Evolutionary conservation across 805 yeast species (phyloP), one percentile per base, ranked within the genome.

Genomic region (Lipomyces mesembrius): DNA sequence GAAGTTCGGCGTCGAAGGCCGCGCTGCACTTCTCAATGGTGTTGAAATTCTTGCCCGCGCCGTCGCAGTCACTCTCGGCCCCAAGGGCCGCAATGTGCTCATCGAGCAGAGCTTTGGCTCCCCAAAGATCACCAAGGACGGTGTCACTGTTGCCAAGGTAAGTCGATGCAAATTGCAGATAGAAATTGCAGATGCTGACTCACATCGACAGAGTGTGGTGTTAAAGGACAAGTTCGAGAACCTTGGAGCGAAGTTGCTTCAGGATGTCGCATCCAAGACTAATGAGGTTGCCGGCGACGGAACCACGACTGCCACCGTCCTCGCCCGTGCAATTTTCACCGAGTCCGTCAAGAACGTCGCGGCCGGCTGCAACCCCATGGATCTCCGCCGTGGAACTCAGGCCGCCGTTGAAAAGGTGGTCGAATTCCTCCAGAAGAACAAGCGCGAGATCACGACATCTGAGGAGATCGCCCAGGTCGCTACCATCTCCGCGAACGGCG

Each of bases 281-380:
- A 95, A 95, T 80, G 97, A 94, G 80, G 85, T 90, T 74, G 98
- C 98, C 69, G 99, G 99, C 82, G 99, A 94, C 76, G 99, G 99
- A 81, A 94, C 99, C 72, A 94, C 99, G 51, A 89, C 97, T 57
- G 98, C 98, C 74, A 95, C 98, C 59, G 96, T 94, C 63, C 84
- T 94, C 74, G 98, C 98, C 74, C 90, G 97, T 80, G 89, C 97
- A 66, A 94, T 94, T 74, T 91, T 94, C 83, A 88, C 97, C 68
- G 98, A 95, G 81, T 87, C 96, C 37, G 96, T 94, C 69, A 92
- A 92, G 85, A 92, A 92, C 77, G 99, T 95, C 57, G 98, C 98
- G 69, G 97, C 98, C 65, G 99, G 99, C 69, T 93, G 97, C 82
- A 95, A 94, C 84, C 98, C 99, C 75, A 93, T 92, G 95, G 98